A percentile compares a stretch with the other conserved stretches of the same genome.
Evolutionary conservation across 2,329 filamentous ascomycete species (phyloP).

Genomic region (Blastomyces percursus): DNA sequence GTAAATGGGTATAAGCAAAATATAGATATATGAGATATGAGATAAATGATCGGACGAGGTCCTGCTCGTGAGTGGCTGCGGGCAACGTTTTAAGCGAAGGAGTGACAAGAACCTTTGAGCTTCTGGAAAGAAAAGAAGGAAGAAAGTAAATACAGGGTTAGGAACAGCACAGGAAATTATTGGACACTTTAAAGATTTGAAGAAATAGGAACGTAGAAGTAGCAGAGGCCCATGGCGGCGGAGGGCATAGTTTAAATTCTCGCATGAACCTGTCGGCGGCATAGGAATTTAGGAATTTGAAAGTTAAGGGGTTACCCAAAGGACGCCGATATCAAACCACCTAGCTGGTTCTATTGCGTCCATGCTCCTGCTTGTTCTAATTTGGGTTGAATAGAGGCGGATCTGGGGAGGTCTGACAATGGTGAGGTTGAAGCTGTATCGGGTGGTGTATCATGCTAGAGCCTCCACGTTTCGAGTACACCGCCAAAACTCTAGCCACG

Average conservation of each 20-base stretch:
- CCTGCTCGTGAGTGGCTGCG: conserved; percentile 8
- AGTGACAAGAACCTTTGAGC: conserved; percentile 6
- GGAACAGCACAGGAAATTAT: neutral
- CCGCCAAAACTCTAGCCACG: neutral
- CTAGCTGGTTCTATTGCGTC: neutral
- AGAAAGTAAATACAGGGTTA: neutral
- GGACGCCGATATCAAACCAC: neutral
- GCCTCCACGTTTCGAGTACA: conserved; percentile 11
- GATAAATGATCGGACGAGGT: conserved; percentile 7
- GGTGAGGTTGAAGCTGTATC: conserved; percentile 14
- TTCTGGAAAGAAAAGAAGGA: conserved; percentile 14
- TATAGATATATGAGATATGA: neutral
- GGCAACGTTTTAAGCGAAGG: neutral
- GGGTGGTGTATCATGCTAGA: conserved; percentile 11
- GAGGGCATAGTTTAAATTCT: conserved; percentile 4
- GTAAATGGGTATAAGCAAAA: neutral
- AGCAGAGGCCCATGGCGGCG: neutral
- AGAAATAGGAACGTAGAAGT: neutral
- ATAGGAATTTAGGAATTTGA: neutral
- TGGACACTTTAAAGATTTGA: neutral
- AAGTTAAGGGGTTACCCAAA: neutral
- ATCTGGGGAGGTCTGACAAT: conserved; percentile 11
- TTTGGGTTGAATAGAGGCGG: conserved; percentile 1
- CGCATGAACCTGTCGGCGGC: neutral
- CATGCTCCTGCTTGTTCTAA: neutral